Evolutionary conservation across 2,329 filamentous ascomycete genomes (phyloP).

Genomic region (Dryadomyces quercivorus): DNA sequence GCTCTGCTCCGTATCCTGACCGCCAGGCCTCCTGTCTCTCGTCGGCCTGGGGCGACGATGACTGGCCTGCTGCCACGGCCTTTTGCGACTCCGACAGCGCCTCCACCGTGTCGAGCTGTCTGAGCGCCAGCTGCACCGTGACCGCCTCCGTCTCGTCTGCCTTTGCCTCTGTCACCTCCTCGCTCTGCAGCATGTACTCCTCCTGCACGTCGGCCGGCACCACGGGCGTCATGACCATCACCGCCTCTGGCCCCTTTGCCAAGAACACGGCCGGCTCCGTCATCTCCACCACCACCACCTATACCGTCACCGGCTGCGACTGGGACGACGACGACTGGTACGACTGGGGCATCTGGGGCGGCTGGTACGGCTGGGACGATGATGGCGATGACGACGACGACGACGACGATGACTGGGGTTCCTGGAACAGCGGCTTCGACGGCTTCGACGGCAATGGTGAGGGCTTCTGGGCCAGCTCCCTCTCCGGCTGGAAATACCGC

Average conservation of each 20-base stretch:
- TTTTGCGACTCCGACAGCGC: slow-evolving; percentile 17
- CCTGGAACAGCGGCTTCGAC: slow-evolving; percentile 20
- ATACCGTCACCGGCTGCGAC: slow-evolving; percentile 29
- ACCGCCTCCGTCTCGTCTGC: slow-evolving; percentile 16
- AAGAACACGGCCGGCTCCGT: slow-evolving; percentile 3
- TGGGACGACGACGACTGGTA: slow-evolving; percentile 29
- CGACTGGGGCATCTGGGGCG: slow-evolving; percentile 25
- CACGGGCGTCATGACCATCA: slow-evolving; percentile 27
- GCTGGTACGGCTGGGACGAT: slow-evolving; percentile 22
- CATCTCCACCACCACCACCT: slow-evolving; percentile 25
- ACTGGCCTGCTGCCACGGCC: slow-evolving; percentile 19
- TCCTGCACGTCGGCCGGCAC: slow-evolving; percentile 26
- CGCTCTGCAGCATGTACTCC: slow-evolving; percentile 26
- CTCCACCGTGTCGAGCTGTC: slow-evolving; percentile 16
- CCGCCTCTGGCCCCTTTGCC: slow-evolving; percentile 17
- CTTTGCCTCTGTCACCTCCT: slow-evolving; percentile 25
- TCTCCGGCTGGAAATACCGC: slow-evolving; percentile 24
- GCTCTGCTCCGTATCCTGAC: not conserved
- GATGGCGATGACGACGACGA: slow-evolving; percentile 18
- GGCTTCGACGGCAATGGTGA: slow-evolving; percentile 21
- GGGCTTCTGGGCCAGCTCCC: slow-evolving; percentile 24
- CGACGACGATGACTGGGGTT: slow-evolving; percentile 25
- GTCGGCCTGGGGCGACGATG: slow-evolving; percentile 21
- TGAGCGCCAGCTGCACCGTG: slow-evolving; percentile 19
- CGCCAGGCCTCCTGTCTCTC: slow-evolving; percentile 29